A percentile compares a stretch with the other conserved stretches of the same genome.
Conservation (phyloP, 768 basidiomycete species). For the Filobasidium wieringae region DNA sequence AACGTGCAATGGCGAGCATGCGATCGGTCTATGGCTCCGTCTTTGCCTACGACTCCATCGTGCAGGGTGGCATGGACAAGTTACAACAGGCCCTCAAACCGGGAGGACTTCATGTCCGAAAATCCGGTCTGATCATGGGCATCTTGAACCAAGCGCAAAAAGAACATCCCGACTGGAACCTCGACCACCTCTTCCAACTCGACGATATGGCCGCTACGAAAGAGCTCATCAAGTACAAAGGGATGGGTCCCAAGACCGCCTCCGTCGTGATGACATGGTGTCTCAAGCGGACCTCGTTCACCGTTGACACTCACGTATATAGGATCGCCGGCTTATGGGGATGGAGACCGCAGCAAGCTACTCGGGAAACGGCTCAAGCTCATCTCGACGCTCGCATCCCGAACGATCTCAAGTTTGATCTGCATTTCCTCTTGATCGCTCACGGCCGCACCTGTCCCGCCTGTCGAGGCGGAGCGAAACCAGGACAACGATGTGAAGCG, state of each 20-base stretch:
- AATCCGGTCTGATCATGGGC: slow-evolving; percentile 11
- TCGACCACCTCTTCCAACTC: slow-evolving; percentile 8
- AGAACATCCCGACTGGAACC: slow-evolving; percentile 2
- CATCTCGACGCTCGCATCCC: slow-evolving; percentile 11
- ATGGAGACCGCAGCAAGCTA: slow-evolving; percentile 7
- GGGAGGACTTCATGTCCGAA: slow-evolving; percentile 10
- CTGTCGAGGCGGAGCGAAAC: slow-evolving; percentile 1
- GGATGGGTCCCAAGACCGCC: slow-evolving; percentile 11
- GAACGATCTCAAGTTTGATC: slow-evolving; percentile 4
- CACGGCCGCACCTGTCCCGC: slow-evolving; percentile 13
- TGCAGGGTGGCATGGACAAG: slow-evolving; percentile 6
- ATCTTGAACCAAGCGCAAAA: slow-evolving; percentile 8
- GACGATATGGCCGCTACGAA: slow-evolving; percentile 12
- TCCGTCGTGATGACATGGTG: slow-evolving; percentile 13
- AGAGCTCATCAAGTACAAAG: slow-evolving; percentile 12
- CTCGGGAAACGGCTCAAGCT: slow-evolving; percentile 8
- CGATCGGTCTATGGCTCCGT: slow-evolving; percentile 5
- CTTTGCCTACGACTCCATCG: slow-evolving; percentile 10
- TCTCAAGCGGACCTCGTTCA: slow-evolving; percentile 12
- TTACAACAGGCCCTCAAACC: neutral
- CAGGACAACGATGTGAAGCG: neutral
- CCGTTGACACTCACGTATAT: slow-evolving; percentile 15
- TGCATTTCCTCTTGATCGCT: slow-evolving; percentile 12
- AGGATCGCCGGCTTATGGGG: slow-evolving; percentile 10
- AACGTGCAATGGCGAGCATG: slow-evolving; percentile 12